Evolutionary conservation across 176 grass and related monocot genomes (phyloP).

Genomic region (Thalia dealbata): DNA sequence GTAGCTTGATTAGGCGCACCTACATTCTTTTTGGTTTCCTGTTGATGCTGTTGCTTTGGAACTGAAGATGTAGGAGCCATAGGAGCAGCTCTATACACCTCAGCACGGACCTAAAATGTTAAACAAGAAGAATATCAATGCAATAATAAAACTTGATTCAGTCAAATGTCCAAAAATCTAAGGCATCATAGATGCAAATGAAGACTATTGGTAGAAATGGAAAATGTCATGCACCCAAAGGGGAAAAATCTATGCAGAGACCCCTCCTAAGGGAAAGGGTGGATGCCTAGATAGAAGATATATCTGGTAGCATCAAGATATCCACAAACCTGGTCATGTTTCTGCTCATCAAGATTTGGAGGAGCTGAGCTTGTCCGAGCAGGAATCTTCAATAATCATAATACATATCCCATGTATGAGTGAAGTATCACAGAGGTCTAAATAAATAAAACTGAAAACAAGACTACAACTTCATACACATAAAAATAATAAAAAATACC

Average conservation of each 20-base stretch:
- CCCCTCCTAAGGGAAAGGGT: not conserved
- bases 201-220: not conserved
- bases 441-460: slow-evolving; percentile 3
- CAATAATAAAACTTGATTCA: not conserved
- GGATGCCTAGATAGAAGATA: not conserved
- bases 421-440: slow-evolving; percentile 7
- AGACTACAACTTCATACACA: slow-evolving; percentile 6
- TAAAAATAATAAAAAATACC: slow-evolving; percentile 41
- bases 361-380: slow-evolving; percentile 93
- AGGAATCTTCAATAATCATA: slow-evolving; percentile 49
- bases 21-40: slow-evolving; percentile 17
- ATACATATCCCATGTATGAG: not conserved
- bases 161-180: not conserved
- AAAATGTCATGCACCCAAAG: not conserved
- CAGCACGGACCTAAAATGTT: slow-evolving; percentile 30
- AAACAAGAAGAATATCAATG: not conserved
- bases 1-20: slow-evolving; percentile 32
- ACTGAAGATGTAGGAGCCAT: slow-evolving; percentile 27
- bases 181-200: not conserved
- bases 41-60: slow-evolving; percentile 44
- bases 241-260: not conserved
- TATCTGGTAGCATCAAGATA: not conserved
- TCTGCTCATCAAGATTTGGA: slow-evolving; percentile 93
- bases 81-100: slow-evolving; percentile 36
- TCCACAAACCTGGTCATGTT: slow-evolving; percentile 59